Evolutionary conservation across 2,329 filamentous ascomycete species (phyloP), one percentile per base, ranked within the genome.

Genomic region (Tricladium varicosporioides): DNA sequence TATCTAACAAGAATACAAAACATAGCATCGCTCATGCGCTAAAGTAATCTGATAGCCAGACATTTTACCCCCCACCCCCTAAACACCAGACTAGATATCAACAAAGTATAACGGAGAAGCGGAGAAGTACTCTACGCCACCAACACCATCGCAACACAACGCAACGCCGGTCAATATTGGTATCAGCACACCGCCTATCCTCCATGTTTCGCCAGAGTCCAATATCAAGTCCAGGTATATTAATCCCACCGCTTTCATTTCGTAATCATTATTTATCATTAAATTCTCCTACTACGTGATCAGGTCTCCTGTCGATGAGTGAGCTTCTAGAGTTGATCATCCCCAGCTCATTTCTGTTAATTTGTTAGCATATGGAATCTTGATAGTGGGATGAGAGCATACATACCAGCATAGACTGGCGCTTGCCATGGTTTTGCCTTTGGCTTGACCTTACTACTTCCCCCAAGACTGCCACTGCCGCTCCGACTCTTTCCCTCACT

Each of bases 371-470:
- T 14, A n/a, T 19, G 14, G 15, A 48, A 32, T 27, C 9, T 13
- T 43, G 2, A 48, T 15, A 52, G 7, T 42, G 33, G 8, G 47
- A 14, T 1, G 33, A 22, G 36, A n/a, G 16, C 9, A 33, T 32
- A 61, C 65, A 19, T 48, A 71, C 70, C 73, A 64, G 73, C 68
- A 67, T 75, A 76, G 31, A 74, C 68, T 40, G 72, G 70, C 44
- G 72, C 66, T 59, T 76, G 72, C 74, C 75, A 76, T 27, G 69
- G 68, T 60, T 74, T 73, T 48, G 69, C 70, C 66, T 74, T 73
- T 55, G 60, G 67, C 62, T 67, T 72, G 59, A 52, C 36, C 15
- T 61, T 65, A 13, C 43, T 51, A 13, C 58, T 60, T 16, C 51
- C 57, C 16, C 53, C 54, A 22, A 65, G 65, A 56, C 66, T 65